These are phyloP conservation scores for Aspergillaceae sp. DNA, from an alignment of 2,329 filamentous ascomycete species.

Conservation along the genomic window DNA sequence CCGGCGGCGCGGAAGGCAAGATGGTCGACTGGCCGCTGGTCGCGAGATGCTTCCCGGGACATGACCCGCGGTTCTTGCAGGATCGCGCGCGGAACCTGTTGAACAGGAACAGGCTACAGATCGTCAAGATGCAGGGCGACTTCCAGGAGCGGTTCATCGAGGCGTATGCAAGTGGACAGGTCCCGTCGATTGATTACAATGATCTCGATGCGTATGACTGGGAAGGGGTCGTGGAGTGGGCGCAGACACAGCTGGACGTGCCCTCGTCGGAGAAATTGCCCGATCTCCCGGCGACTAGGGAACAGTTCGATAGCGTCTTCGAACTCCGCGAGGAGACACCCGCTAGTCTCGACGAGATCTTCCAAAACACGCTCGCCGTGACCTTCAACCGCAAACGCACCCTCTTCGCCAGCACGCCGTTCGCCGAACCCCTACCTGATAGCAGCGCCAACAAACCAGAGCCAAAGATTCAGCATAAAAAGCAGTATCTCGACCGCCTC, in stretches of 20 bases:
- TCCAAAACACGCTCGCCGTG: conserved; percentile 20
- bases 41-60: conserved; percentile 31
- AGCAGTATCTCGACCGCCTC: conserved; percentile 15
- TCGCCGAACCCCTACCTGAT: conserved; percentile 19
- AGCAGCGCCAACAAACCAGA: conserved; percentile 2
- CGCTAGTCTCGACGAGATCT: conserved; percentile 27
- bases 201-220: conserved; percentile 40
- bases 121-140: conserved; percentile 38
- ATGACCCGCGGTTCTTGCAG: conserved; percentile 30
- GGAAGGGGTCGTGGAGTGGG: conserved; percentile 40
- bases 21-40: conserved; percentile 41
- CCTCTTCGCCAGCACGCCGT: conserved; percentile 27
- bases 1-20: conserved; percentile 36
- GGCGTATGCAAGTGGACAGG: conserved; percentile 35
- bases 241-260: conserved; percentile 32
- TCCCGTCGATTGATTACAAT: conserved; percentile 38
- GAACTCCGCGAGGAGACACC: conserved; percentile 31
- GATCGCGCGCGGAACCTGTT: conserved; percentile 30
- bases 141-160: conserved; percentile 40
- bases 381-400: conserved; percentile 29
- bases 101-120: conserved; percentile 29
- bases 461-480: neutral
- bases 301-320: conserved; percentile 35
- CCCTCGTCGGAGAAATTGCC: conserved; percentile 29
- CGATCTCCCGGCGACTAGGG: conserved; percentile 36